Evolutionary conservation across 768 basidiomycete species (phyloP).

Genomic region (Tylopilus balloui): DNA sequence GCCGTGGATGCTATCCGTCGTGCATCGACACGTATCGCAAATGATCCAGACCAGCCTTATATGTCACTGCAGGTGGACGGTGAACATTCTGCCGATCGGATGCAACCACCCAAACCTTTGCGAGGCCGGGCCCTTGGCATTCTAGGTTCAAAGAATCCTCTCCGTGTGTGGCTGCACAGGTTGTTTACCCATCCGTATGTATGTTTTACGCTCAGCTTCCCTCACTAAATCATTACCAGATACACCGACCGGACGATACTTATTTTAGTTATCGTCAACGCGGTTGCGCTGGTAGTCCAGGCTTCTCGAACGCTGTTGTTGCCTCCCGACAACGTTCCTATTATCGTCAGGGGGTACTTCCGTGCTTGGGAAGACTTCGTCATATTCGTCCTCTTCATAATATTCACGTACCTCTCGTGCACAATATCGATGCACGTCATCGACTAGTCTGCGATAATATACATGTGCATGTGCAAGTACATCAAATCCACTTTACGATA

Average conservation of each 20-base stretch:
- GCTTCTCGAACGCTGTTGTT: constrained; percentile 60
- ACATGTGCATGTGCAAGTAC: too few species aligned
- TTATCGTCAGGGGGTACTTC: constrained; percentile 73
- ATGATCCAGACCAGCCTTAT: constrained; percentile 59
- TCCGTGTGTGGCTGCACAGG: constrained; percentile 62
- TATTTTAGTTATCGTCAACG: constrained; percentile 77
- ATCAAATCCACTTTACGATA: too few species aligned
- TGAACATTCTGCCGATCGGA: constrained; percentile 29
- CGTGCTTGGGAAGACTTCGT: constrained; percentile 84
- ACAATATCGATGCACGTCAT: not conserved
- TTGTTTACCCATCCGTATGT: constrained; percentile 70
- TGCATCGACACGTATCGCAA: constrained; percentile 75
- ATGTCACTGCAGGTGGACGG: constrained; percentile 49
- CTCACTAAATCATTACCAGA: constrained; percentile 34
- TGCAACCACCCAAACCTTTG: constrained; percentile 45
- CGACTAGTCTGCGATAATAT: constrained; percentile 41
- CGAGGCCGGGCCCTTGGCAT: constrained; percentile 77
- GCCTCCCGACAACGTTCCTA: constrained; percentile 35
- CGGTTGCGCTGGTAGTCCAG: constrained; percentile 77
- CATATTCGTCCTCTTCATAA: constrained; percentile 73
- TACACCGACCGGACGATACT: constrained; percentile 87
- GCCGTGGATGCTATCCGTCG: constrained; percentile 56
- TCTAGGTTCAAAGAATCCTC: constrained; percentile 60
- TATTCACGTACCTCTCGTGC: constrained; percentile 68
- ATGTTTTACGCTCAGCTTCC: not conserved